These are phyloP conservation scores for Hortiboletus campestris DNA, from an alignment of 768 basidiomycete species.

Conservation along the genomic window DNA sequence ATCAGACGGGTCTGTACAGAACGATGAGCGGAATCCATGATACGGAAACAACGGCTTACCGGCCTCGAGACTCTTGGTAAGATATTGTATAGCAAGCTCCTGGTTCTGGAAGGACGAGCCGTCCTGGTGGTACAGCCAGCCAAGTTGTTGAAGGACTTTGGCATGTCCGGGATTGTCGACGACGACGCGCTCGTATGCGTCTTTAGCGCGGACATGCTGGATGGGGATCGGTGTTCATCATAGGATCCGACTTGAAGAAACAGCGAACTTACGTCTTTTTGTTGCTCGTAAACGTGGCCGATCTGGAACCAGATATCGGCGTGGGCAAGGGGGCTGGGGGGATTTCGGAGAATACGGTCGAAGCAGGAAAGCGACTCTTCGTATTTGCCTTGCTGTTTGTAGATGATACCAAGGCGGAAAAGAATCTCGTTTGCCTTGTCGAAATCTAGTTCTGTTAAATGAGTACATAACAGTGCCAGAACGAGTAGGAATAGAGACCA, in stretches of 20 bases:
- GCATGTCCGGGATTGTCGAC: constrained; percentile 91
- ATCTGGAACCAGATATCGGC: constrained; percentile 99
- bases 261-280: constrained; percentile 74
- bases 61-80: constrained; percentile 93
- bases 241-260: not conserved
- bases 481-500: constrained; percentile 19
- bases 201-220: constrained; percentile 86
- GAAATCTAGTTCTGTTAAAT: constrained; percentile 61
- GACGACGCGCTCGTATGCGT: constrained; percentile 95
- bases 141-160: constrained; percentile 96
- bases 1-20: constrained; percentile 77
- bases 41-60: constrained; percentile 49
- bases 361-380: constrained; percentile 87
- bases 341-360: constrained; percentile 93
- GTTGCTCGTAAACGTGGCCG: constrained; percentile 97
- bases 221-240: constrained; percentile 12
- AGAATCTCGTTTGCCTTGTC: constrained; percentile 99
- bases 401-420: constrained; percentile 97
- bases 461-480: constrained; percentile 25
- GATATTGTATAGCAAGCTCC: constrained; percentile 88
- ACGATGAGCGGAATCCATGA: not conserved
- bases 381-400: constrained; percentile 98
- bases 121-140: constrained; percentile 96
- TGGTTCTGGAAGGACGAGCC: constrained; percentile 95
- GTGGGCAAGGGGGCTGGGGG: constrained; percentile 92